Evolutionary conservation across 106 monocot species (phyloP), one percentile per base, ranked within the genome.

Genomic region (Dioscorea alata): DNA sequence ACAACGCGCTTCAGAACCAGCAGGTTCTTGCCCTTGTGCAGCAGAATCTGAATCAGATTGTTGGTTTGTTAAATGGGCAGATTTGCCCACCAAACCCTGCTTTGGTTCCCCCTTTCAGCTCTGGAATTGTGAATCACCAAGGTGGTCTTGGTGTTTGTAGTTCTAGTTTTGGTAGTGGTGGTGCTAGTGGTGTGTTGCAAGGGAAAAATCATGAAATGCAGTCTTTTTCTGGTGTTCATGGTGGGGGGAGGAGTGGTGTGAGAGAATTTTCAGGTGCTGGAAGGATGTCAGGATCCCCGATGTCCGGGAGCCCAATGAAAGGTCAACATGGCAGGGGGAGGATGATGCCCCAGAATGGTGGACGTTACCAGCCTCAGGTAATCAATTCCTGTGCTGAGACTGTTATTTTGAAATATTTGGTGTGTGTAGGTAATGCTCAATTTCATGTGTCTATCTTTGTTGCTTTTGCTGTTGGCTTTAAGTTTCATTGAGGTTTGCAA

Each of bases 41-140:
- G 66, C 32, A n/a, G 17, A 67, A 33, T 49, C 12, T 74, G 9
- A 76, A 69, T 64, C 76, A 70, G 48, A 57, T 70, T n/a, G 56
- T 42, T 31, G 51, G 60, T 31, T 24, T 66, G 28, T 17, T 52
- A 0, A 53, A 53, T 4, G 71, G 66, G 22, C 78, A 78, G 65
- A 34, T 65, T 18, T n/a, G 32, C 16, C 23, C 69, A 69, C 63
- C 69, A 61, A 48, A 23, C 59, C 28, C 23, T 33, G 31, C 61
- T 52, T 64, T 42, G 42, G 50, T 19, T 21, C 16, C 14, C 33
- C 50, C 49, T 72, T 48, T 60, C 21, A 68, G 73, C 53, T 17
- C 35, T 18, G 66, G 52, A 0, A 52, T 35, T 18, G 57, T 28
- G 13, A 67, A 61, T 17, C 20, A 59, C n/a, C 57, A 72, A 58